These are phyloP conservation scores for Xylaria sp. DNA, from an alignment of 2,329 filamentous ascomycete genomes.

Conservation along the genomic window DNA sequence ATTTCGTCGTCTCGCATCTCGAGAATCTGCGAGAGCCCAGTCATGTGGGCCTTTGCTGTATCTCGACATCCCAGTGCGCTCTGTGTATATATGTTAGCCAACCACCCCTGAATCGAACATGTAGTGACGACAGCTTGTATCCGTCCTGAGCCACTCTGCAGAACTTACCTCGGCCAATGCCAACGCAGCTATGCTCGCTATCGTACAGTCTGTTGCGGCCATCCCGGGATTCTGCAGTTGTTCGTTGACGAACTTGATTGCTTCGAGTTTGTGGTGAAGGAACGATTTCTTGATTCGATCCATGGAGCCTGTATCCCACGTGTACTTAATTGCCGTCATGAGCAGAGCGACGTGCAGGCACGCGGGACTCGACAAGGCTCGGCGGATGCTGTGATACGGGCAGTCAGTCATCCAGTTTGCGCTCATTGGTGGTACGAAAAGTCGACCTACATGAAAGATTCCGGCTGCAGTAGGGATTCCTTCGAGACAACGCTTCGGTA, in stretches of 20 bases:
- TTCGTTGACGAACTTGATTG: constrained; percentile 44
- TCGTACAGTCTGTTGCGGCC: constrained; percentile 39
- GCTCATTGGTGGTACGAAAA: neutral
- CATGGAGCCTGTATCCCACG: constrained; percentile 45
- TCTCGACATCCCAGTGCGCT: constrained; percentile 42
- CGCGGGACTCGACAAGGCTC: constrained; percentile 42
- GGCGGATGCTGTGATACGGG: constrained; percentile 34
- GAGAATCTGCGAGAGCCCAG: constrained; percentile 39
- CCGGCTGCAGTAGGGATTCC: constrained; percentile 33
- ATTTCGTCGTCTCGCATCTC: constrained; percentile 38
- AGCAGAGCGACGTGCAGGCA: constrained; percentile 42
- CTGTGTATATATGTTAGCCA: constrained; percentile 35
- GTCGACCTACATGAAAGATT: constrained; percentile 37
- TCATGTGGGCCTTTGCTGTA: constrained; percentile 42
- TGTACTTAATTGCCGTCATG: constrained; percentile 42
- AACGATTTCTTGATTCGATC: constrained; percentile 42
- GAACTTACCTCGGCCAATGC: constrained; percentile 42
- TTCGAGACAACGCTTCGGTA: constrained; percentile 41
- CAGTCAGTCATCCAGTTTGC: constrained; percentile 14
- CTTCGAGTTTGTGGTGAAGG: constrained; percentile 43
- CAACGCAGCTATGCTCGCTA: constrained; percentile 42
- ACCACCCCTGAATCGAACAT: neutral
- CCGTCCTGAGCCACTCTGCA: neutral
- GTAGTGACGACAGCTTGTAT: neutral
- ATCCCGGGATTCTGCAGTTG: constrained; percentile 39